Percentiles rank a stretch among this genome's conserved stretches.
Evolutionary conservation across 2,329 filamentous ascomycete species (phyloP).

Genomic region (Exophiala sideris): DNA sequence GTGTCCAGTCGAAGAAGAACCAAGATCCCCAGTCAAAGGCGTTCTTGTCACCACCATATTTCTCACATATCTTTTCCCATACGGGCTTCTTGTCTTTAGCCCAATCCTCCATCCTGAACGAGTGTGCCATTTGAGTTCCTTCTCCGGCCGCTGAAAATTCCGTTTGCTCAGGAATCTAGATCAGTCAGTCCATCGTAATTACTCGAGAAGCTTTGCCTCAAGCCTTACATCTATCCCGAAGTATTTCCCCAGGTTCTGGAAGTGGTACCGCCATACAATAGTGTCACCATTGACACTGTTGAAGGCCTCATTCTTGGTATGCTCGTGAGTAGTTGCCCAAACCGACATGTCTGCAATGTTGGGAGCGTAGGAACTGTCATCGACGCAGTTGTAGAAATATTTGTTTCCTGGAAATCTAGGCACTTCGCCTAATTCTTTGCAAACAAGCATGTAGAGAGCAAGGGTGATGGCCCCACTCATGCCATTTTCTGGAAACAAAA

Average conservation of each 20-base stretch:
- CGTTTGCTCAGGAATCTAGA: no score
- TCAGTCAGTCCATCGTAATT: no score
- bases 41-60: slow-evolving; percentile 26
- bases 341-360: slow-evolving; percentile 31
- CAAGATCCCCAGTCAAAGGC: slow-evolving; percentile 32
- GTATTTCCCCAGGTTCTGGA: slow-evolving; percentile 26
- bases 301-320: slow-evolving; percentile 31
- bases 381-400: slow-evolving; percentile 31
- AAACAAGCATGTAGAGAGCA: slow-evolving; percentile 23
- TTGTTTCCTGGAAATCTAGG: slow-evolving; percentile 31
- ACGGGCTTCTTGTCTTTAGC: slow-evolving; percentile 27
- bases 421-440: slow-evolving; percentile 26
- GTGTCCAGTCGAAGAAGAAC: slow-evolving; percentile 26
- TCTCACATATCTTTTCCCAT: slow-evolving; percentile 27
- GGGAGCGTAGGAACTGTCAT: slow-evolving; percentile 32
- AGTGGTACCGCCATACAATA: slow-evolving; percentile 32
- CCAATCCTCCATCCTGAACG: slow-evolving; percentile 29
- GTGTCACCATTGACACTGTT: slow-evolving; percentile 32
- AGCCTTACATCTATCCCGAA: slow-evolving; percentile 23
- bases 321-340: slow-evolving; percentile 26
- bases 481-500: slow-evolving; percentile 23
- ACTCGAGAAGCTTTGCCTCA: slow-evolving; percentile 4
- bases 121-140: slow-evolving; percentile 7
- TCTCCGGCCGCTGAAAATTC: no score
- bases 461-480: slow-evolving; percentile 32